Percentiles rank a stretch among this genome's conserved stretches.
These are phyloP conservation scores for Alternaria triticina DNA, from an alignment of 2,329 filamentous ascomycete genomes.

Conservation along the genomic window DNA sequence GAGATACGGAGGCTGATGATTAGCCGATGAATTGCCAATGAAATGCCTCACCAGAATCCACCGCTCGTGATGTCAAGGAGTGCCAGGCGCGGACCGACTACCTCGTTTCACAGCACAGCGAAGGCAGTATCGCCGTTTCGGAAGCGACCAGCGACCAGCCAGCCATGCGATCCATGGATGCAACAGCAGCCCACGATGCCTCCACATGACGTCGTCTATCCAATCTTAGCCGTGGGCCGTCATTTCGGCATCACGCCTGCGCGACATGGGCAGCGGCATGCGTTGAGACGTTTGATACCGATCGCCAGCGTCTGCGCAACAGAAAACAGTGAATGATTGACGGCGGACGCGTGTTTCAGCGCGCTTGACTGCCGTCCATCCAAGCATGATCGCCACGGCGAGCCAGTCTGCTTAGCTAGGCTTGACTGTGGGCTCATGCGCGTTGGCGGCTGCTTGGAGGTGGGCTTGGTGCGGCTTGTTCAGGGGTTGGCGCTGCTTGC, in stretches of 20 bases:
- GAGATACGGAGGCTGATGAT: neutral
- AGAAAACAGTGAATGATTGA: conserved; percentile 4
- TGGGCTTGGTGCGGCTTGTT: conserved; percentile 15
- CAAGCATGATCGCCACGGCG: conserved; percentile 20
- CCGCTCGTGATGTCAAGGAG: neutral
- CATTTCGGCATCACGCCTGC: neutral
- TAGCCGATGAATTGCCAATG: neutral
- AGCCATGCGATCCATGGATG: neutral
- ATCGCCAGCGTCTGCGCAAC: conserved; percentile 3
- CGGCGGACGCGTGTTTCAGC: conserved; percentile 18
- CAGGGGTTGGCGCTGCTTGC: conserved; percentile 13
- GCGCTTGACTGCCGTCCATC: conserved; percentile 6
- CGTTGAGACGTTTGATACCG: conserved; percentile 7
- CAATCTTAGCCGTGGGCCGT: conserved; percentile 1
- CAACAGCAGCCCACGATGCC: neutral
- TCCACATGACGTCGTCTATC: neutral
- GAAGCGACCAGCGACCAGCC: neutral
- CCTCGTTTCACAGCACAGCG: neutral
- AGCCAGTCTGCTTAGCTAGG: conserved; percentile 3
- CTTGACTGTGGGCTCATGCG: conserved; percentile 2
- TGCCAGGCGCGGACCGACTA: neutral
- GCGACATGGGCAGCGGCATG: neutral
- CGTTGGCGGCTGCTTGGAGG: neutral
- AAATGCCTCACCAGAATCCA: neutral
- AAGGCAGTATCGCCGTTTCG: neutral